phyloP scores from a whole-genome alignment of 495 filamentous ascomycete genomes.

The Penicillium maclennaniae region DNA sequence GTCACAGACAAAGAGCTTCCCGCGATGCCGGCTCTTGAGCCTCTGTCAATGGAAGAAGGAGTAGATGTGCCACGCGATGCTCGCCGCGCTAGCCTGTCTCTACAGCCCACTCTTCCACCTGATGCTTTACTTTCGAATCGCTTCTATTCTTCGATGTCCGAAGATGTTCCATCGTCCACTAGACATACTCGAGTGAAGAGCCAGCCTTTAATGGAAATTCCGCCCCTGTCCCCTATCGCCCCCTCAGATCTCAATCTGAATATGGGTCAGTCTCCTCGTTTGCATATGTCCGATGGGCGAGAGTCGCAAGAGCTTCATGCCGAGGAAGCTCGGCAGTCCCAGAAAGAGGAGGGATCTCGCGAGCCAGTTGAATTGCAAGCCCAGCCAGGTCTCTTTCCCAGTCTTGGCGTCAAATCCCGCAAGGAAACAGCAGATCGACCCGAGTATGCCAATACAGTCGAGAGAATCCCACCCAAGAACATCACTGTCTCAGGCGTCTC shows the following conservation, averaged over 20 bases:
- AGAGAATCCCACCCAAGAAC: constrained; percentile 1
- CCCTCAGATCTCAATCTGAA: constrained; percentile 8
- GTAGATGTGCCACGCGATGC: background rate
- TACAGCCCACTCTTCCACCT: constrained; percentile 5
- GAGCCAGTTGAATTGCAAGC: background rate
- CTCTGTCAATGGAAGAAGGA: background rate
- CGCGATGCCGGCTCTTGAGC: background rate
- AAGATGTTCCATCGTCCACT: background rate
- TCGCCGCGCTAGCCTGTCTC: constrained; percentile 12
- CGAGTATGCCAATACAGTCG: background rate
- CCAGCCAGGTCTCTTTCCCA: background rate
- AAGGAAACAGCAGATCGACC: background rate
- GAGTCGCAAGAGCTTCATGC: background rate
- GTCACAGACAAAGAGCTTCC: constrained; percentile 8
- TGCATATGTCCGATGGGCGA: background rate
- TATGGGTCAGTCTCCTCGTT: background rate
- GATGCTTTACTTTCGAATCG: constrained; percentile 10
- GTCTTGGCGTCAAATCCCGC: background rate
- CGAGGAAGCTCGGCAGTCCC: background rate
- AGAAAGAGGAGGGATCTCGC: background rate
- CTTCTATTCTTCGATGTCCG: constrained; percentile 21
- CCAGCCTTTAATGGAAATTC: constrained; percentile 10
- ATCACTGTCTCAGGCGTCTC: constrained; percentile 8
- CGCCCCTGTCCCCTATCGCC: constrained; percentile 11
- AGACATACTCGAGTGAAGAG: constrained; percentile 12